These are phyloP conservation scores for Aspergillus felis DNA, from an alignment of 2,329 filamentous ascomycete species.

Conservation along the genomic window DNA sequence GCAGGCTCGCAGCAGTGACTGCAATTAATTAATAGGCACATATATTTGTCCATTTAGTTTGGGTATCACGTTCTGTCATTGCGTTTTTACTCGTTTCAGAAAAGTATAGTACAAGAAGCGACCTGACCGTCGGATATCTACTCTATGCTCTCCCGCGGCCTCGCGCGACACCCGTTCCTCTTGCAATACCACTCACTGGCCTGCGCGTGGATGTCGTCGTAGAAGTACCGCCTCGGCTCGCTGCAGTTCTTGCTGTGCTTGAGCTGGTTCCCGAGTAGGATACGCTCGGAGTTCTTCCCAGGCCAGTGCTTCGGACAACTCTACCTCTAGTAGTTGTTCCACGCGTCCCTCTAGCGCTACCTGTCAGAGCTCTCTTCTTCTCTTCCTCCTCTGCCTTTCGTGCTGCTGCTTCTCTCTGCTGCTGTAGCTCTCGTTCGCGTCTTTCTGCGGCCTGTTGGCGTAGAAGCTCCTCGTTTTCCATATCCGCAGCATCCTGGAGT, in stretches of 20 bases:
- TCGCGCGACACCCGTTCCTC: constrained; percentile 34
- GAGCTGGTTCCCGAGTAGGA: constrained; percentile 23
- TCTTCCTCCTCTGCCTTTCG: constrained; percentile 50
- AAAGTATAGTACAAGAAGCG: constrained; percentile 16
- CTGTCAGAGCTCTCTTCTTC: constrained; percentile 33
- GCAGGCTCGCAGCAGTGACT: constrained; percentile 4
- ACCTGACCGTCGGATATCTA: background rate
- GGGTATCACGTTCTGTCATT: constrained; percentile 18
- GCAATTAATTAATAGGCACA: constrained; percentile 1
- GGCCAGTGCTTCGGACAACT: constrained; percentile 27
- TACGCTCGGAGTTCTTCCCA: constrained; percentile 36
- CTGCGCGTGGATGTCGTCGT: constrained; percentile 34
- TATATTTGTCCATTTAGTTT: background rate
- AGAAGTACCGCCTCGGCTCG: constrained; percentile 26
- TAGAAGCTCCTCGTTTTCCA: constrained; percentile 72
- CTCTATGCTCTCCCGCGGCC: constrained; percentile 29
- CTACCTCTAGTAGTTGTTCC: constrained; percentile 30
- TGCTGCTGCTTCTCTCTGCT: constrained; percentile 65
- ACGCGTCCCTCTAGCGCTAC: constrained; percentile 30
- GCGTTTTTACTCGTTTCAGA: constrained; percentile 11
- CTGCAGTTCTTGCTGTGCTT: constrained; percentile 24
- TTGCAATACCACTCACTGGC: constrained; percentile 37
- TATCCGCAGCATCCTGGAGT: constrained; percentile 77
- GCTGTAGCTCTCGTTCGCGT: constrained; percentile 72
- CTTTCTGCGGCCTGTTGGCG: constrained; percentile 75